Percentiles rank a stretch among this genome's conserved stretches.
Evolutionary conservation across 2,329 filamentous ascomycete genomes (phyloP).

Genomic region (Ophiostoma himal-ulmi): DNA sequence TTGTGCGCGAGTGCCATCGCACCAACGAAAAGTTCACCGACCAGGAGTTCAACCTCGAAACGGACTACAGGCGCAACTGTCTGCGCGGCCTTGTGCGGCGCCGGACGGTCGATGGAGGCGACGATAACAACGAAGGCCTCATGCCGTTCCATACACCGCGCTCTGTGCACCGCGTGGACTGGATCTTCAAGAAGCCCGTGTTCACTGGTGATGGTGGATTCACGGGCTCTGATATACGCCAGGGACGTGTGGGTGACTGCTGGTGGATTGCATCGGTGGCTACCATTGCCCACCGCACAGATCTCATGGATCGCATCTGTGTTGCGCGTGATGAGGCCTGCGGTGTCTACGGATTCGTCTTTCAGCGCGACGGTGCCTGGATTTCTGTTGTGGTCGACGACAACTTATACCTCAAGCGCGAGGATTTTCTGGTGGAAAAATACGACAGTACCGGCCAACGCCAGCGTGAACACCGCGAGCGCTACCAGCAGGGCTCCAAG

Average conservation of each 20-base stretch:
- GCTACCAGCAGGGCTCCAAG: constrained; percentile 61
- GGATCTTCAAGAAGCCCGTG: constrained; percentile 56
- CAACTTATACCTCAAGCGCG: constrained; percentile 57
- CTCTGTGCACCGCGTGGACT: constrained; percentile 40
- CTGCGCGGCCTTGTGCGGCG: constrained; percentile 31
- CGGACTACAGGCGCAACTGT: constrained; percentile 35
- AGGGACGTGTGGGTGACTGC: constrained; percentile 56
- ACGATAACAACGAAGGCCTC: constrained; percentile 16
- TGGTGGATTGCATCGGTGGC: constrained; percentile 67
- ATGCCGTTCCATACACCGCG: constrained; percentile 31
- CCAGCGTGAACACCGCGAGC: constrained; percentile 54
- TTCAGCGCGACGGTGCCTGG: constrained; percentile 56
- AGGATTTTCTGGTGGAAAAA: constrained; percentile 42
- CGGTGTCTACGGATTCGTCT: constrained; percentile 27
- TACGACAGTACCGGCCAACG: constrained; percentile 40
- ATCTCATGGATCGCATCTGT: constrained; percentile 61
- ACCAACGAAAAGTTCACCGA: constrained; percentile 44
- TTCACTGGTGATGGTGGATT: constrained; percentile 36
- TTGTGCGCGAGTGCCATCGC: constrained; percentile 39
- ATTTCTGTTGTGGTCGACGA: constrained; percentile 66
- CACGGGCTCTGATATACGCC: constrained; percentile 40
- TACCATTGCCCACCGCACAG: constrained; percentile 60
- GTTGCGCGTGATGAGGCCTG: constrained; percentile 61
- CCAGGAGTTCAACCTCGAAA: constrained; percentile 41
- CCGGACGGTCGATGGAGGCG: constrained; percentile 16